Evolutionary conservation across 2,329 filamentous ascomycete species (phyloP), one percentile per base, ranked within the genome.

Genomic region (Blumeria graminis): DNA sequence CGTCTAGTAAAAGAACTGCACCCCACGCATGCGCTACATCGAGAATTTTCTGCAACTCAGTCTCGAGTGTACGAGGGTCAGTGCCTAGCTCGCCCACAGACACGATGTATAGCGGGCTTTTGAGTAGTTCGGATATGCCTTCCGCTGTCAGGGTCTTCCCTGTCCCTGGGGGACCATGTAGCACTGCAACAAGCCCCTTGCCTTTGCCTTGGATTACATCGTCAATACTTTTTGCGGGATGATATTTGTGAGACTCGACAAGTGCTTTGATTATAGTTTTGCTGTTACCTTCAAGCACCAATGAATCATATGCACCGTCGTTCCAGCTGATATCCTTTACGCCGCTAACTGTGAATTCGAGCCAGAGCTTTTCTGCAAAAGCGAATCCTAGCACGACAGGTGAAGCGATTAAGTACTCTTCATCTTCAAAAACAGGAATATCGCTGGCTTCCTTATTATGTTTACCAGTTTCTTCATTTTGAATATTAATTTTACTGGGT

Each of bases 91-190:
- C 86, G 33, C 86, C 86, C 0, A 84, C 84, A 2, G 81, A 85
- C 32, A 86, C 84, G 74, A 85, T 86, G 67, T 93, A 93, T 0
- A 94, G 70, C 0, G 87, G 88, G 56, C 84, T 84, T 64, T 82
- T 81, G 56, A 93, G 78, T 11, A 89, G 74, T 65, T 93, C 87
- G 9, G 84, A 85, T 59, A 94, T 90, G 10, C 83, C 84, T 66
- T 94, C 86, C 0, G 86, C 87, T 0, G 88, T 94, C 6, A 94
- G 74, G 0, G 87, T 93, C 70, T 94, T 94, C 55, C 88, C 88
- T 0, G 87, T 90, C 16, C 87, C 88, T 0, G 88, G 87, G 4
- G 86, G 84, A 3, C 87, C 86, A 62, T 93, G 86, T 0, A 94
- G 76, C 1, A 94, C 84, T 41, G 75, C 74, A 39, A 93, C 86